Conservation (phyloP, 768 basidiomycete species). For the Russula earlei region DNA sequence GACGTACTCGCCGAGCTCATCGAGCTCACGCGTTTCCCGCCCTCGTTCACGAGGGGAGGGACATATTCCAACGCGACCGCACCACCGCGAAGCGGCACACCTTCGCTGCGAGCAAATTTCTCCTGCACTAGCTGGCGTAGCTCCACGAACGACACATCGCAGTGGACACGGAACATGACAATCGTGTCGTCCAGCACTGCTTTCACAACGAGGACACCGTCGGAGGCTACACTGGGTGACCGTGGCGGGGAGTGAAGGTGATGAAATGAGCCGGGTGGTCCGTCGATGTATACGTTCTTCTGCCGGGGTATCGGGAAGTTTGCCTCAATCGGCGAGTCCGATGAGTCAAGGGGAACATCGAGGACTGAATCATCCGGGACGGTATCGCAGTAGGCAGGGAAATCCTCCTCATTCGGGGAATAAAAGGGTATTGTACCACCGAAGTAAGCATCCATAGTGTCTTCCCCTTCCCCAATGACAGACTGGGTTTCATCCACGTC, state of each 20-base stretch:
- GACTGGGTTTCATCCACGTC: constrained; percentile 22
- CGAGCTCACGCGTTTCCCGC: constrained; percentile 2
- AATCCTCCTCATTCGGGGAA: background rate
- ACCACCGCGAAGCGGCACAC: constrained; percentile 39
- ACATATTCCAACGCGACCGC: constrained; percentile 49
- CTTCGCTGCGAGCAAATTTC: constrained; percentile 58
- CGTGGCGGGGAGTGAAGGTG: background rate
- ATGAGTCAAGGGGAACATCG: background rate
- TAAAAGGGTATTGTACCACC: constrained; percentile 24
- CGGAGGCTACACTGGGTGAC: constrained; percentile 1
- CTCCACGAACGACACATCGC: constrained; percentile 38
- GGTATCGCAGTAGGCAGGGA: background rate
- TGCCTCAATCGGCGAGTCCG: background rate
- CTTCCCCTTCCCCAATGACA: constrained; percentile 27
- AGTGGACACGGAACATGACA: constrained; percentile 49
- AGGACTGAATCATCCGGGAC: background rate
- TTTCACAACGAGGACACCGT: constrained; percentile 44
- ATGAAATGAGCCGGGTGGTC: background rate
- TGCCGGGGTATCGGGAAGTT: background rate
- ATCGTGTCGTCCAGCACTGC: constrained; percentile 53
- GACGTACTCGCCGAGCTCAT: constrained; percentile 15
- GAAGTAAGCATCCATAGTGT: constrained; percentile 36
- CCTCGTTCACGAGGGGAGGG: constrained; percentile 29
- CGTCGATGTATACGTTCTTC: background rate
- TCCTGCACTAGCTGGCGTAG: constrained; percentile 50